Evolutionary conservation across 2,329 filamentous ascomycete species (phyloP), one percentile per base, ranked within the genome.

Genomic region (Orbilia brochopaga): DNA sequence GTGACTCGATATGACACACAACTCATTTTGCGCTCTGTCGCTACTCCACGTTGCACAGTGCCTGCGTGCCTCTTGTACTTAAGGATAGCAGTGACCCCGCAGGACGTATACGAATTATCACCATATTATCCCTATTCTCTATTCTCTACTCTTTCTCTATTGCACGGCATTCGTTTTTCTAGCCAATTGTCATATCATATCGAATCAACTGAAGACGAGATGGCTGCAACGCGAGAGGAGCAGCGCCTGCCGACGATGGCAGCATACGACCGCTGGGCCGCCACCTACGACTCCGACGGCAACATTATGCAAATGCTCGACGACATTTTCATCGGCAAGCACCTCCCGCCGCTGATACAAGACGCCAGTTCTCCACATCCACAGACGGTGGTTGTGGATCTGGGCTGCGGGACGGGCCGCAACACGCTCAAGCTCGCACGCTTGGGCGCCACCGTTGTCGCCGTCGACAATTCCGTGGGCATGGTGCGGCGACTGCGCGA

Each of bases 271-370:
- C 60, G 60, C 23, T 72, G 67, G 67, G 51, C 67, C 7, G n/a
- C 81, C 69, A 80, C 86, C 48, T 89, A 89, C 79, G 87, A 89
- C 78, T 84, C 81, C 32, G 86, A 89, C 74, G 85, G 84, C 32
- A 89, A 89, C 77, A 86, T 88, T 77, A 81, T 90, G 0, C 87
- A 89, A 79, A 82, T 83, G 0, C 81, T 88, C 17, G 87, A 90
- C 76, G 84, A 85, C 42, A 74, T 83, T 13, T 83, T 87, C 75
- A 82, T 89, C 75, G 76, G 78, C 13, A 75, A 76, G 0, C 76
- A 87, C 0, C 81, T 89, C 0, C 83, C 84, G 0, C 73, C 75
- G 1, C 76, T 77, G 10, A 76, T 81, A n/a, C 51, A 35, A 32
- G 4, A 32, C 27, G 3, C 3, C 40, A 19, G n/a, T n/a, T n/a